Percentiles rank a stretch among this genome's conserved stretches.
Conservation (phyloP, 257 asterid genomes). For the Ajuga chamaepitys region DNA sequence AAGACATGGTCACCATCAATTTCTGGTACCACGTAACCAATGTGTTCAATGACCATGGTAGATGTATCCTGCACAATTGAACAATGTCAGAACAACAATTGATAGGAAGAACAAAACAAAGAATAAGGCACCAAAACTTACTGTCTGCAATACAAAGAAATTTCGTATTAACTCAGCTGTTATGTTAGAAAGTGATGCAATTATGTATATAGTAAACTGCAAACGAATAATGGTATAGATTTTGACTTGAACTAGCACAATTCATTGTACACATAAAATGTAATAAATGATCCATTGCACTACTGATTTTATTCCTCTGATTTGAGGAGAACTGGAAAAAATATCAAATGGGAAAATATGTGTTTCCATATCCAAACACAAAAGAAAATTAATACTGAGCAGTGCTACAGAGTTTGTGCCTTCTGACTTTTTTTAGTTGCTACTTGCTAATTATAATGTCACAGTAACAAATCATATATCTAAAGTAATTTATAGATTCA, state of each 20-base stretch:
- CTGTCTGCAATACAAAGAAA: background rate
- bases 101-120: background rate
- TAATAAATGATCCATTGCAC: background rate
- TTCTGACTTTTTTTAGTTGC: background rate
- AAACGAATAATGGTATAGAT: background rate
- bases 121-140: background rate
- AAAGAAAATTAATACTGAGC: background rate
- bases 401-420: background rate
- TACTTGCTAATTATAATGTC: background rate
- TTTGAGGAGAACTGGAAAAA: background rate
- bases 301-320: background rate
- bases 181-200: background rate
- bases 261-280: background rate
- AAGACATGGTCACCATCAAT: conserved; percentile 55
- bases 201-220: background rate
- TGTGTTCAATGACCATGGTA: conserved; percentile 55
- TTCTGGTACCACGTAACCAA: conserved; percentile 43
- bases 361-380: background rate
- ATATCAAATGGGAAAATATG: background rate
- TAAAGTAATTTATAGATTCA: background rate
- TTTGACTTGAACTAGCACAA: background rate
- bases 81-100: background rate
- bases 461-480: background rate
- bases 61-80: conserved; percentile 38
- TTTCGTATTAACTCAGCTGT: background rate